A percentile compares a stretch with the other conserved stretches of the same genome.
Conservation (phyloP, 2,329 filamentous ascomycete species). For the Talaromyces pinophilus region DNA sequence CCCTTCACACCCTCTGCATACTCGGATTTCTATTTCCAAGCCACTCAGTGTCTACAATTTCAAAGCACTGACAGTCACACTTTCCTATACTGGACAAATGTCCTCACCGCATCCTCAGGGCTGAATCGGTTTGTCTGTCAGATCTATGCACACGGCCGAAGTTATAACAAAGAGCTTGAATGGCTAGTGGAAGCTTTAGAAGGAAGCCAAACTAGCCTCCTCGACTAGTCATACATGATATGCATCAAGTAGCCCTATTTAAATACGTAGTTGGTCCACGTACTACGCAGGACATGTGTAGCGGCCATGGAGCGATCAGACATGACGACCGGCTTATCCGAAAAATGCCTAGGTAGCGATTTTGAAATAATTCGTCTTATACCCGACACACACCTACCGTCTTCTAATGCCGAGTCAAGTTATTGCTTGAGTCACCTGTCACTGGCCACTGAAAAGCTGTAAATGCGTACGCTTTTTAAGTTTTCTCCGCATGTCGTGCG, state of each 20-base stretch:
- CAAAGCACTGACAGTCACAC: background rate
- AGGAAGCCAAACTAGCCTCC: background rate
- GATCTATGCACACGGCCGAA: background rate
- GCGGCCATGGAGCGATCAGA: background rate
- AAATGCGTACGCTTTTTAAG: background rate
- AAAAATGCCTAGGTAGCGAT: background rate
- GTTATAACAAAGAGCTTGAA: background rate
- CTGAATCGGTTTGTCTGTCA: background rate
- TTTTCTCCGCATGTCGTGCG: background rate
- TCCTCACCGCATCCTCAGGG: slow-evolving; percentile 1
- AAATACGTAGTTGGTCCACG: background rate
- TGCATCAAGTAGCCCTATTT: background rate
- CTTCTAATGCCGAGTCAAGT: background rate
- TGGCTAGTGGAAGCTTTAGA: background rate
- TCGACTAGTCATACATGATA: background rate
- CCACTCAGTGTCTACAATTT: background rate
- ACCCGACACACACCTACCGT: background rate
- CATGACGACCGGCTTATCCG: background rate
- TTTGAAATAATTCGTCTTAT: background rate
- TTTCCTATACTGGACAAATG: background rate
- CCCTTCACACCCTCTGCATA: background rate
- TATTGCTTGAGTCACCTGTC: background rate
- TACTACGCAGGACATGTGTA: background rate
- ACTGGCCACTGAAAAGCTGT: background rate
- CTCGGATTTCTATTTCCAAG: background rate